Percentiles rank a stretch among this genome's conserved stretches.
phyloP scores from a whole-genome alignment of 768 basidiomycete species.

The Lactarius tabidus region DNA sequence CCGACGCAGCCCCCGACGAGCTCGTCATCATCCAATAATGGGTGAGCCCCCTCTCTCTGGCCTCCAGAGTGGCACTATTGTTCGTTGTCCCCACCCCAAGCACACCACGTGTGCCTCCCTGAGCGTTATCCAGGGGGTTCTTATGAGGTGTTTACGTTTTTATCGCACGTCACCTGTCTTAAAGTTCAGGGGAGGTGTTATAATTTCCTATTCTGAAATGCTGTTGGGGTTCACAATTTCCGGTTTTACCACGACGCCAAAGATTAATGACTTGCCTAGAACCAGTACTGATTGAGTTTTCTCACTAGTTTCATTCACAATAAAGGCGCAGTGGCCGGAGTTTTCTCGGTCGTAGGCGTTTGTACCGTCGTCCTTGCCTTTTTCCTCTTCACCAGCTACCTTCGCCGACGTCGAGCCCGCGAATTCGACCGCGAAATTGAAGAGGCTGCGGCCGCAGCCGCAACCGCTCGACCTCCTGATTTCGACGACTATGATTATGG shows the following conservation, averaged over 20 bases:
- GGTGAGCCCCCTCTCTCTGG: constrained; percentile 24
- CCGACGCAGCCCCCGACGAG: background rate
- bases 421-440: constrained; percentile 71
- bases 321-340: constrained; percentile 66
- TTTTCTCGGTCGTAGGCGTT: constrained; percentile 68
- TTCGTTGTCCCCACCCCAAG: background rate
- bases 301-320: constrained; percentile 54
- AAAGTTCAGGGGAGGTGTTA: background rate
- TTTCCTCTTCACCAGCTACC: constrained; percentile 46
- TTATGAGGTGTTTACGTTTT: background rate
- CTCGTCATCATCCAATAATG: background rate
- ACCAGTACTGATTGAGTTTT: background rate
- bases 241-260: background rate
- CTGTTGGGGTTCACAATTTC: background rate
- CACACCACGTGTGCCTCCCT: background rate
- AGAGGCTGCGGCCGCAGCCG: constrained; percentile 64
- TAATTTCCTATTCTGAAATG: background rate
- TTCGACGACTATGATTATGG: constrained; percentile 47
- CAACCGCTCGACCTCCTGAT: constrained; percentile 43
- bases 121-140: background rate
- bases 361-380: constrained; percentile 50
- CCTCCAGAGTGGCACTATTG: background rate
- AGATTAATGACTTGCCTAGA: background rate
- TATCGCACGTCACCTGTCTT: background rate
- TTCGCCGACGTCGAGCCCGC: constrained; percentile 61